phyloP scores from a whole-genome alignment of 208 protist species.

The Leishmania mexicana region DNA sequence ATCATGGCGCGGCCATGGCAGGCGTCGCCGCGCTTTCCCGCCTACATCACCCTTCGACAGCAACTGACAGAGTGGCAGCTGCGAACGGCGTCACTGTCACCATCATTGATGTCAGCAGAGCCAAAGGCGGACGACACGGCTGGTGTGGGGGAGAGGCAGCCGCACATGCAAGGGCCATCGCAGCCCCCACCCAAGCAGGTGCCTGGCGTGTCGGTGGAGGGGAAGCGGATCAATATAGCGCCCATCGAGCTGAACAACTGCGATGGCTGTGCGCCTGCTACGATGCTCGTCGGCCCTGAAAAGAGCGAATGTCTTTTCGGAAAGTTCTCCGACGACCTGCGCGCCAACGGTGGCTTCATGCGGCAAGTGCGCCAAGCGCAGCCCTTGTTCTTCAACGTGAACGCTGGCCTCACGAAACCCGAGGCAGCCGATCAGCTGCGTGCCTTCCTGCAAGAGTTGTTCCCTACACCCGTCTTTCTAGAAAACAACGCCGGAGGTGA shows the following conservation, averaged over 20 bases:
- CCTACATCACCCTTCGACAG: constrained; percentile 26
- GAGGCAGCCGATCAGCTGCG: constrained; percentile 27
- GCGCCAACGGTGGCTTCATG: constrained; percentile 16
- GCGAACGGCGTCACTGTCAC: not conserved
- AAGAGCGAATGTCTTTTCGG: constrained; percentile 31
- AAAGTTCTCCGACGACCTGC: constrained; percentile 31
- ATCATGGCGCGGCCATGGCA: constrained; percentile 66
- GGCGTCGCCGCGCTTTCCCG: constrained; percentile 48
- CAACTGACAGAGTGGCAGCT: not conserved
- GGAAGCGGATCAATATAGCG: not conserved
- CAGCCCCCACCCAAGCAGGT: not conserved
- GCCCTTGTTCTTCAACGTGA: constrained; percentile 55
- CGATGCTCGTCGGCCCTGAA: constrained; percentile 18
- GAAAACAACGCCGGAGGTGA: constrained; percentile 19
- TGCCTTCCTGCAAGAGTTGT: constrained; percentile 27
- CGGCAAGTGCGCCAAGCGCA: constrained; percentile 8
- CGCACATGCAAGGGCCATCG: not conserved
- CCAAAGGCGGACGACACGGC: not conserved
- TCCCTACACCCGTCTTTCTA: constrained; percentile 27
- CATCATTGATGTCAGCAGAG: not conserved
- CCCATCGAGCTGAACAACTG: constrained; percentile 51
- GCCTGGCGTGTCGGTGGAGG: not conserved
- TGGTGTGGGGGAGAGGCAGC: not conserved
- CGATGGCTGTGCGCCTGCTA: constrained; percentile 54
- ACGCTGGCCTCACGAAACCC: constrained; percentile 18